These are phyloP conservation scores for Tephrocybe sp. DNA, from an alignment of 768 basidiomycete species.

Conservation along the genomic window DNA sequence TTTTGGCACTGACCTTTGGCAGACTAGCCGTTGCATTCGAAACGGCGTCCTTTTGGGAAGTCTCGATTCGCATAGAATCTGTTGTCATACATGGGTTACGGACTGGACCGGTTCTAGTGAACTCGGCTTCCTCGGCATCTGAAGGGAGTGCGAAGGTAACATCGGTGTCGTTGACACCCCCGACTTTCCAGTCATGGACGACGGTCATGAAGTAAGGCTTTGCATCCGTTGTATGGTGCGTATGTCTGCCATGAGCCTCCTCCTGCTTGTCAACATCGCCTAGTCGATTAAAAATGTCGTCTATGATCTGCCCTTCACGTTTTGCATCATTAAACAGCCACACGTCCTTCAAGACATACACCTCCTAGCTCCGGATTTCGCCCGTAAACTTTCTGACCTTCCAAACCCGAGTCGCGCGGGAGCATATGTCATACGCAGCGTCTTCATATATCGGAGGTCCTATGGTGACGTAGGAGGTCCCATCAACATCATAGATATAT, in stretches of 20 bases:
- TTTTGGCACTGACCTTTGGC: no score
- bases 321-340: not conserved
- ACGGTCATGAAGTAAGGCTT: not conserved
- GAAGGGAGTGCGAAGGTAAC: not conserved
- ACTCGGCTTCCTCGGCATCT: not conserved
- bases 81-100: no score
- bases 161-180: not conserved
- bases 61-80: no score
- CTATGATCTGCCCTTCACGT: not conserved
- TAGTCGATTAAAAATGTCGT: not conserved
- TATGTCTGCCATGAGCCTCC: no score
- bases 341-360: not conserved
- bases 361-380: not conserved
- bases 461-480: not conserved
- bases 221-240: not conserved
- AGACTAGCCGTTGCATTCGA: no score
- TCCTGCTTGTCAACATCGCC: not conserved
- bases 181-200: not conserved
- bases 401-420: slow-evolving; percentile 1
- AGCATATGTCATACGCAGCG: not conserved
- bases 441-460: not conserved
- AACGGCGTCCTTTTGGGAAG: no score
- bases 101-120: not conserved
- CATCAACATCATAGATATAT: not conserved
- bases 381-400: not conserved